Evolutionary conservation across 164 flowering plant species (phyloP).

Genomic region (Echeveria elegans): DNA sequence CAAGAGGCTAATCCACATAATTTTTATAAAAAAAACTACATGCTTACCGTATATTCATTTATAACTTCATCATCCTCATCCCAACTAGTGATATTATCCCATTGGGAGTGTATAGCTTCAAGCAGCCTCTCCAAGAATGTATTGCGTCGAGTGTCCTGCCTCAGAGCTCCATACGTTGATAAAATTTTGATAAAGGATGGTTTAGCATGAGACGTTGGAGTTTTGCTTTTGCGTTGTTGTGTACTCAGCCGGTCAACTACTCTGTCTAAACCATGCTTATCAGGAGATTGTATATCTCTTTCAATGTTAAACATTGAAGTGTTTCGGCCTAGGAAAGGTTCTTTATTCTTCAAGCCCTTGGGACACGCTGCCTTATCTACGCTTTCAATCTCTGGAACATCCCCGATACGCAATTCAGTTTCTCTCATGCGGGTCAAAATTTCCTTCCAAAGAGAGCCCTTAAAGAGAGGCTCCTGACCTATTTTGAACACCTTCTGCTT

Average conservation of each 20-base stretch:
- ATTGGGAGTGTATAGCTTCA: constrained; percentile 41
- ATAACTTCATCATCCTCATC: constrained; percentile 17
- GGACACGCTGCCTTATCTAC: neutral
- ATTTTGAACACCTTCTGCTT: neutral
- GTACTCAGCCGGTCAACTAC: neutral
- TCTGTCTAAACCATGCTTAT: constrained; percentile 2
- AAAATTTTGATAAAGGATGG: constrained; percentile 24
- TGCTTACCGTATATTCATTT: neutral
- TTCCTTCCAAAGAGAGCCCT: neutral
- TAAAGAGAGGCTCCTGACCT: neutral
- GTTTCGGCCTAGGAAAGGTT: neutral
- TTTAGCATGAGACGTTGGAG: constrained; percentile 57
- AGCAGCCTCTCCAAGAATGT: constrained; percentile 78
- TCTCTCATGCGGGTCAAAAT: neutral
- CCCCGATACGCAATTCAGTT: neutral
- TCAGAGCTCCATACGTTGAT: constrained; percentile 30
- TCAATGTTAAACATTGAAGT: neutral
- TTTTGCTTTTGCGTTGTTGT: constrained; percentile 38
- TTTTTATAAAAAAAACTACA: neutral
- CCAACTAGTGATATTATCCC: constrained; percentile 21
- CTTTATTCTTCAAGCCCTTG: neutral
- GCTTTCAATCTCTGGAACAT: neutral
- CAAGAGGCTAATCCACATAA: neutral
- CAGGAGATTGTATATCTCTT: no score
- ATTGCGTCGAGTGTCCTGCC: constrained; percentile 65